Evolutionary conservation across 495 filamentous ascomycete species (phyloP).

Genomic region (Tetracladium marchalianum): DNA sequence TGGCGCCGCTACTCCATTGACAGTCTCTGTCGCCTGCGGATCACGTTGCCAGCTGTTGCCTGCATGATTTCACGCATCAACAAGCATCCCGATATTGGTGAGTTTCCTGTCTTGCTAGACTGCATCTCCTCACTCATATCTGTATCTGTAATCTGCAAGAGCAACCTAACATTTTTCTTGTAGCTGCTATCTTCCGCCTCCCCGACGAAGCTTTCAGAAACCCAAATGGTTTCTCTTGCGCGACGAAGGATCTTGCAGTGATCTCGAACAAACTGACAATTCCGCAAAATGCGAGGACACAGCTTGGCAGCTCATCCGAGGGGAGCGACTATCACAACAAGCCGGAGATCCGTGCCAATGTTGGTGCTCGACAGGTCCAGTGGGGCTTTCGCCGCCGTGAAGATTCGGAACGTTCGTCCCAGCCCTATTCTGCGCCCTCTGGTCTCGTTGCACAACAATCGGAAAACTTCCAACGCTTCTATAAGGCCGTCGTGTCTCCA

Average conservation of each 20-base stretch:
- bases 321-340: slow-evolving; percentile 5
- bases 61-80: slow-evolving; percentile 10
- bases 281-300: neutral
- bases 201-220: slow-evolving; percentile 11
- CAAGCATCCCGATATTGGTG: slow-evolving; percentile 16
- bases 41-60: slow-evolving; percentile 3
- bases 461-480: slow-evolving; percentile 47
- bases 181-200: slow-evolving; percentile 11
- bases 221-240: slow-evolving; percentile 4
- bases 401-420: slow-evolving; percentile 14
- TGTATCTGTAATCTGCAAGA: too few relatives aligned
- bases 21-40: slow-evolving; percentile 9
- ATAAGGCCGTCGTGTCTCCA: slow-evolving; percentile 43
- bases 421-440: slow-evolving; percentile 37
- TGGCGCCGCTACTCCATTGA: slow-evolving; percentile 9
- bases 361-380: slow-evolving; percentile 5
- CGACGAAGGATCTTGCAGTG: slow-evolving; percentile 4
- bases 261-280: slow-evolving; percentile 3
- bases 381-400: slow-evolving; percentile 19
- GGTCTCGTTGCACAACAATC: slow-evolving; percentile 33
- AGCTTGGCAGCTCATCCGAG: slow-evolving; percentile 7
- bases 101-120: neutral
- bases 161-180: neutral
- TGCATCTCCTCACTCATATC: neutral
- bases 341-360: neutral